phyloP scores from a whole-genome alignment of 352 stramenopile species.

The Lagenidium giganteum region DNA sequence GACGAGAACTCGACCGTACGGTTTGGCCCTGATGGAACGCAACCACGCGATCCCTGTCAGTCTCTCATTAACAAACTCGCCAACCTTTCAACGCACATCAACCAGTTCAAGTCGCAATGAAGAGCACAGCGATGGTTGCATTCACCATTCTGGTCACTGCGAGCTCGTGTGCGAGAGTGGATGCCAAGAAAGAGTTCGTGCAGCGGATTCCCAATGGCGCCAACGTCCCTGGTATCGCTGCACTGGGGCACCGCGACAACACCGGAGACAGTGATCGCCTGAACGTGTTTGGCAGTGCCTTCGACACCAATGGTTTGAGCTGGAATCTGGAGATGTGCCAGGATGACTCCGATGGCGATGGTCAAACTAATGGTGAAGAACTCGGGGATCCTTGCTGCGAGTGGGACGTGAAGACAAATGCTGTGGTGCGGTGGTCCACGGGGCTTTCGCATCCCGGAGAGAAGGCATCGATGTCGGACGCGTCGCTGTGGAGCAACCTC shows the following conservation, averaged over 20 bases:
- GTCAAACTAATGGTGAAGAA: conserved; percentile 51
- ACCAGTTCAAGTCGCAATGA: too few species aligned
- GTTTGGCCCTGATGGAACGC: too few species aligned
- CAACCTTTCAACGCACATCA: too few species aligned
- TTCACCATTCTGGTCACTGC: too few species aligned
- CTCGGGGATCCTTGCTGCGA: conserved; percentile 54
- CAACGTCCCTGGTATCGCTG: conserved; percentile 23
- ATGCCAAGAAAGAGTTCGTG: conserved; percentile 17
- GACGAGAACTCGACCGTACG: too few species aligned
- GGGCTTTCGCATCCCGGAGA: conserved; percentile 16
- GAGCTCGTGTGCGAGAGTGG: too few species aligned
- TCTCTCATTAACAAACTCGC: too few species aligned
- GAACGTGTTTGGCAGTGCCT: conserved; percentile 30
- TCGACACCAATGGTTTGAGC: conserved; percentile 20
- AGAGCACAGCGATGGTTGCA: too few species aligned
- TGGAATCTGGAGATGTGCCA: conserved; percentile 34
- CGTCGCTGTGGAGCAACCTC: too few species aligned
- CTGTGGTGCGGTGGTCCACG: too few species aligned
- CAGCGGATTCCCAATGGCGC: conserved; percentile 27
- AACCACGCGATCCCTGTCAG: too few species aligned
- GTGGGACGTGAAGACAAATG: conserved; percentile 11
- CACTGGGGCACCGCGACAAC: conserved; percentile 27
- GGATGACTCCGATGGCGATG: conserved; percentile 17
- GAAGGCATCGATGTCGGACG: conserved; percentile 1
- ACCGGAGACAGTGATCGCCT: background rate